Evolutionary conservation across 345 rosid species (phyloP).

Genomic region (Excoecaria agallocha): DNA sequence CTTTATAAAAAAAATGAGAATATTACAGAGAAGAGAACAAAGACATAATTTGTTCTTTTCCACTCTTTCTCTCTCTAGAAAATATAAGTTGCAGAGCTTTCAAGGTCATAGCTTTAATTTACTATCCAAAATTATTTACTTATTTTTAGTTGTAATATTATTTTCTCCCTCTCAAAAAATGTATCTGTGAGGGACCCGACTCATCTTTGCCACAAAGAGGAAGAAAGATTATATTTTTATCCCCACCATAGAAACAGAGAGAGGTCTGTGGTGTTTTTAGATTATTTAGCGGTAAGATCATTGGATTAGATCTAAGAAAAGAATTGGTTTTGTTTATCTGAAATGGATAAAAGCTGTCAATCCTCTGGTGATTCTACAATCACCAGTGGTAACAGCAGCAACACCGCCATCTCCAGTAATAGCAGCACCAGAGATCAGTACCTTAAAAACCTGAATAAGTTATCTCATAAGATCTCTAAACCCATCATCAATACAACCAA

Average conservation of each 20-base stretch:
- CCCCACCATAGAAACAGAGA: not conserved
- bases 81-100: no score
- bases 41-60: no score
- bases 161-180: no score
- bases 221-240: not conserved
- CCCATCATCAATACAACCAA: slow-evolving; percentile 26
- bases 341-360: slow-evolving; percentile 60
- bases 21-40: no score
- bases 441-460: slow-evolving; percentile 70
- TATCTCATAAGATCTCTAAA: slow-evolving; percentile 84
- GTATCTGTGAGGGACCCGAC: not conserved
- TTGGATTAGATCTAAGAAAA: slow-evolving; percentile 16
- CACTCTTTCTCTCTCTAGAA: no score
- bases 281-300: not conserved
- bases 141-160: no score
- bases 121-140: no score
- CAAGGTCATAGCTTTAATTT: no score
- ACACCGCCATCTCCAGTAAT: slow-evolving; percentile 10
- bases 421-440: slow-evolving; percentile 15
- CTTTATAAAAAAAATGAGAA: no score
- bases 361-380: slow-evolving; percentile 47
- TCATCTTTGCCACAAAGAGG: not conserved
- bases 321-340: not conserved
- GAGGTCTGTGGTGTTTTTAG: not conserved
- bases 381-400: slow-evolving; percentile 26